These are phyloP conservation scores for Verbena officinalis DNA, from an alignment of 257 asterid species.

Conservation along the genomic window DNA sequence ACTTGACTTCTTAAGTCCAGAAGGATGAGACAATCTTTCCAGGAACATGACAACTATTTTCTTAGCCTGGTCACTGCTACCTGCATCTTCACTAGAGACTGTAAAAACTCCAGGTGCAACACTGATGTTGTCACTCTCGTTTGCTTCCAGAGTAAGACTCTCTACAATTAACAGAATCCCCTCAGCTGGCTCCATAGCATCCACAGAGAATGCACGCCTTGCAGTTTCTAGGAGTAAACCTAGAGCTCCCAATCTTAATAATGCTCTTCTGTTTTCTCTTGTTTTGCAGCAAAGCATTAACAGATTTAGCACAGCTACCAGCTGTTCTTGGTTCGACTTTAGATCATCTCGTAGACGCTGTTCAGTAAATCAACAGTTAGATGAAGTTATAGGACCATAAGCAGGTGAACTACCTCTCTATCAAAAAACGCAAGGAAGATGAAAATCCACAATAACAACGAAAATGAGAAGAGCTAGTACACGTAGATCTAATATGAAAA, in stretches of 20 bases:
- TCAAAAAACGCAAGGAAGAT: background rate
- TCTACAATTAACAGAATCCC: slow-evolving; percentile 95
- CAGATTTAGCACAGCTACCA: slow-evolving; percentile 88
- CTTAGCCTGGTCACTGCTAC: slow-evolving; percentile 95
- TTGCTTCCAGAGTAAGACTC: slow-evolving; percentile 93
- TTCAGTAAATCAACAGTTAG: slow-evolving; percentile 37
- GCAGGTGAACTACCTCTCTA: slow-evolving; percentile 14
- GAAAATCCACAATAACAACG: background rate
- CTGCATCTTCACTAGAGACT: slow-evolving; percentile 83
- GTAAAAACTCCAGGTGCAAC: slow-evolving; percentile 74
- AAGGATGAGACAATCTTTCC: slow-evolving; percentile 93
- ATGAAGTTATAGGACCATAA: slow-evolving; percentile 3
- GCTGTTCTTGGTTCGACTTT: slow-evolving; percentile 88
- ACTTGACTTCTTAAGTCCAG: slow-evolving; percentile 84
- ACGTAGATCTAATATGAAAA: slow-evolving; percentile 1
- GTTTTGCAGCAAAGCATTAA: slow-evolving; percentile 96
- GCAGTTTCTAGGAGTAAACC: slow-evolving; percentile 96
- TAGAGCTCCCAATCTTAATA: slow-evolving; percentile 82
- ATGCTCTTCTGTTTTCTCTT: slow-evolving; percentile 85
- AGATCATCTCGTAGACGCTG: slow-evolving; percentile 95
- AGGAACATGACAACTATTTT: slow-evolving; percentile 94
- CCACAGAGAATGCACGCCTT: slow-evolving; percentile 93
- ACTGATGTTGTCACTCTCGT: slow-evolving; percentile 84
- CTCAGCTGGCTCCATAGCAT: slow-evolving; percentile 99
- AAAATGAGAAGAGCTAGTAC: slow-evolving; percentile 7